These are phyloP conservation scores for Hypoxylon trugodes DNA, from an alignment of 495 filamentous ascomycete species.

Conservation along the genomic window DNA sequence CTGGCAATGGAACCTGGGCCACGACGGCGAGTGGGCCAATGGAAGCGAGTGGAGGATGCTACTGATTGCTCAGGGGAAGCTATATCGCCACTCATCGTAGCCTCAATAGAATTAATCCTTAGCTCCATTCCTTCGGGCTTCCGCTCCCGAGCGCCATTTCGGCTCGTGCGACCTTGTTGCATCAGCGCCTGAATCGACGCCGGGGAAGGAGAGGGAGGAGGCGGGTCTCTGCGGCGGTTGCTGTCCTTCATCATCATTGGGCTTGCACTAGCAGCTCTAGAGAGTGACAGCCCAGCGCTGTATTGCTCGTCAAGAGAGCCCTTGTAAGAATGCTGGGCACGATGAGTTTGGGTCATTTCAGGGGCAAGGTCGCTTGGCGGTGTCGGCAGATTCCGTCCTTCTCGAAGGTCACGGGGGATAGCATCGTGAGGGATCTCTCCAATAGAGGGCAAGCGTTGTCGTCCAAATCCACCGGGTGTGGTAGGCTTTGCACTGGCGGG, in stretches of 20 bases:
- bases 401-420: constrained; percentile 46
- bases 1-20: constrained; percentile 58
- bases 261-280: constrained; percentile 57
- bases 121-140: constrained; percentile 86
- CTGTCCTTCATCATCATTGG: constrained; percentile 57
- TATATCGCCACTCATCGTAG: constrained; percentile 58
- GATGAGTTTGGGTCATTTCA: constrained; percentile 20
- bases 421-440: constrained; percentile 70
- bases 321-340: constrained; percentile 26
- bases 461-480: constrained; percentile 73
- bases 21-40: constrained; percentile 57
- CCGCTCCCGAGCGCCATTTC: constrained; percentile 78
- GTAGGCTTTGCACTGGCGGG: constrained; percentile 77
- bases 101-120: constrained; percentile 68
- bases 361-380: constrained; percentile 39
- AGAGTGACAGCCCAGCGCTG: constrained; percentile 39
- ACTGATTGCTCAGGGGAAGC: constrained; percentile 60
- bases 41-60: constrained; percentile 52
- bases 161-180: constrained; percentile 61
- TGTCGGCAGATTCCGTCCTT: constrained; percentile 42
- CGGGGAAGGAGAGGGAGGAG: constrained; percentile 61
- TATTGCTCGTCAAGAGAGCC: constrained; percentile 30
- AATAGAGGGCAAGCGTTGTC: constrained; percentile 81
- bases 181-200: constrained; percentile 59
- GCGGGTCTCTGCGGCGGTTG: constrained; percentile 43